These are phyloP conservation scores for Penicillium atrosanguineum DNA, from an alignment of 495 filamentous ascomycete species.

Conservation along the genomic window DNA sequence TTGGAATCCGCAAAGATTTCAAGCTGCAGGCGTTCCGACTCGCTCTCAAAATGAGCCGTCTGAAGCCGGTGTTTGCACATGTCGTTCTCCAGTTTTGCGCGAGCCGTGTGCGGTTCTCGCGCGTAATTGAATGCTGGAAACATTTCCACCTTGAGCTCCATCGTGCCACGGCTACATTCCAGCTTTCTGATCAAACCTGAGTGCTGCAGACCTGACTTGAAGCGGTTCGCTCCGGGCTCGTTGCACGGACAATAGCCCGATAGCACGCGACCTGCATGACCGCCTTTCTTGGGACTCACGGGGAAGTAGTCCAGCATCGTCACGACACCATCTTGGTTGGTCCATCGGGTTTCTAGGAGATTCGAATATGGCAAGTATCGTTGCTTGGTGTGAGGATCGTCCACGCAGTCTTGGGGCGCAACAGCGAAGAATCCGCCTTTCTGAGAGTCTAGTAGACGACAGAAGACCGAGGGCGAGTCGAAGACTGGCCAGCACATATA, in stretches of 20 bases:
- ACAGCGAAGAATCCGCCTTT: conserved; percentile 71
- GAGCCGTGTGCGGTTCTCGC: conserved; percentile 49
- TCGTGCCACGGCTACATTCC: conserved; percentile 62
- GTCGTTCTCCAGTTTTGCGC: conserved; percentile 29
- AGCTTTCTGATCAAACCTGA: conserved; percentile 60
- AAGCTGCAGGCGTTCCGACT: conserved; percentile 56
- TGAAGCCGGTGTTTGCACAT: conserved; percentile 46
- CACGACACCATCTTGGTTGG: conserved; percentile 66
- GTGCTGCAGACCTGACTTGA: conserved; percentile 41
- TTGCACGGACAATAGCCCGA: conserved; percentile 42
- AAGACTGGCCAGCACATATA: conserved; percentile 78
- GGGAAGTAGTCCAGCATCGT: conserved; percentile 74
- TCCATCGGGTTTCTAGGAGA: conserved; percentile 69
- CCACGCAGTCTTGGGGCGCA: conserved; percentile 37
- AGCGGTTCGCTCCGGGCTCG: conserved; percentile 28
- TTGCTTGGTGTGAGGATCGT: conserved; percentile 60
- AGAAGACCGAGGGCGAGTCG: conserved; percentile 65
- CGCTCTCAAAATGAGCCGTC: conserved; percentile 59
- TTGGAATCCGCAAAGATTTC: conserved; percentile 61
- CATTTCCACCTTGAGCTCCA: conserved; percentile 62
- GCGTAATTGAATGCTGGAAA: conserved; percentile 73
- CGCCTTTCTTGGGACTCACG: conserved; percentile 25
- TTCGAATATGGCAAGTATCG: conserved; percentile 70
- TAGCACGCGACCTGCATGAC: conserved; percentile 22
- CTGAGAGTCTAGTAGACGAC: conserved; percentile 65